Conservation (phyloP, 2,329 filamentous ascomycete species). For the Scedosporium dehoogii region DNA sequence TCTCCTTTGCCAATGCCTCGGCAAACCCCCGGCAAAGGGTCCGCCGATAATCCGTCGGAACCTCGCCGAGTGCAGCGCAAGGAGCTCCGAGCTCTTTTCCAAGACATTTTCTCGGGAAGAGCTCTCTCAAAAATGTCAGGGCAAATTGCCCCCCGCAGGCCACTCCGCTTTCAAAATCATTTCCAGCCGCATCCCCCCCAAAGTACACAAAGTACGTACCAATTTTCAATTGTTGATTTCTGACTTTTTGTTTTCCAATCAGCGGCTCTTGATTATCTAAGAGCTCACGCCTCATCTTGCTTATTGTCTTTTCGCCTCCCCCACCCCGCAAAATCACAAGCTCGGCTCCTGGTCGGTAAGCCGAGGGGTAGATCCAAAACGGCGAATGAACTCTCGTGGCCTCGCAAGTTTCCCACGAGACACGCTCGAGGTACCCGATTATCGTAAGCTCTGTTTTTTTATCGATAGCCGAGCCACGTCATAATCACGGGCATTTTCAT, state of each 20-base stretch:
- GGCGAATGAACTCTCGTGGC: not conserved
- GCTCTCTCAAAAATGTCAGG: no score
- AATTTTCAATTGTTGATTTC: no score
- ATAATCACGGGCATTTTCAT: not conserved
- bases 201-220: no score
- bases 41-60: not conserved
- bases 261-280: not conserved
- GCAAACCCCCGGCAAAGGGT: slow-evolving; percentile 7
- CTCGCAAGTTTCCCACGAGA: no score
- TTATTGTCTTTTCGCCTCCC: slow-evolving; percentile 5
- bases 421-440: not conserved
- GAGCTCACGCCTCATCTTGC: not conserved
- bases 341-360: slow-evolving; percentile 43
- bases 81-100: no score
- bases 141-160: no score
- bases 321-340: slow-evolving; percentile 48
- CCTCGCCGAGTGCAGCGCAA: not conserved
- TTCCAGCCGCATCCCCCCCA: no score
- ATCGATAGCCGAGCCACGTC: not conserved
- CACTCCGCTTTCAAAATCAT: no score
- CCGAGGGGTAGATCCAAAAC: slow-evolving; percentile 8
- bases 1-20: slow-evolving; percentile 7
- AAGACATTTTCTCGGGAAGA: no score
- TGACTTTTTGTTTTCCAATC: not conserved
- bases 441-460: not conserved